Base-by-base conservation (phyloP, 2,329 filamentous ascomycete species). In the Penicillium sp. region DNA sequence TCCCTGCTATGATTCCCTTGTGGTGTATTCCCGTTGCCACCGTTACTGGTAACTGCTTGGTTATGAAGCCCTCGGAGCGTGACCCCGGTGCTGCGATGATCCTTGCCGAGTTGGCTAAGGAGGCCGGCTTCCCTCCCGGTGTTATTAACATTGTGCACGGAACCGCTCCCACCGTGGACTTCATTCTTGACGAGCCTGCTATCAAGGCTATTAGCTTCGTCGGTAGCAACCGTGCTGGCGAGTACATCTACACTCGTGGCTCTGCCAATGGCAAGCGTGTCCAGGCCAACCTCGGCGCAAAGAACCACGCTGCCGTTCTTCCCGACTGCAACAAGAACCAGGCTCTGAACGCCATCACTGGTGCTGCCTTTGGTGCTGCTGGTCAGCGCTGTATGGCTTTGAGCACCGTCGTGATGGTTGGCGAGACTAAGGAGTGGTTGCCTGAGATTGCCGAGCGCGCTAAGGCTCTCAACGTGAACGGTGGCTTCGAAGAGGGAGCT, bases 181-280 rank as follows among this genome's bases (percentile, higher is more conserved):
- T 88, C 73, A 87, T 89, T 69, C 79, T 89, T 58, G 86, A 89
- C 63, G 86, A 86, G 71, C 86, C 87, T 13, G 78, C 80, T 58
- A 88, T 89, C 78, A 88, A 88, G 79, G 87, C 87, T 48, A 83
- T 89, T 64, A 85, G 81, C 72, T 89, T 89, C 62, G 86, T 89
- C 26, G 87, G 87, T 51, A 83, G 82, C 77, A 89, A 89, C 80
- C 83, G 82, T 69, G 86, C 86, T 9, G 87, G 87, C 54, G 86
- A 89, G 69, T 89, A 89, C 75, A 88, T 89, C 72, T 88, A 83
- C 76, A 77, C 80, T 42, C 84, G 86, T 46, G 86, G 82, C n/a
- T 86, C 84, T n/a, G 86, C 86, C 66, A 86, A 88, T 55, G 86
- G 87, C 62, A 89, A 89, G 78, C 84, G 87, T 65, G 85, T 88